These are phyloP conservation scores for Phoma sp. DNA, from an alignment of 2,329 filamentous ascomycete genomes.

Conservation along the genomic window DNA sequence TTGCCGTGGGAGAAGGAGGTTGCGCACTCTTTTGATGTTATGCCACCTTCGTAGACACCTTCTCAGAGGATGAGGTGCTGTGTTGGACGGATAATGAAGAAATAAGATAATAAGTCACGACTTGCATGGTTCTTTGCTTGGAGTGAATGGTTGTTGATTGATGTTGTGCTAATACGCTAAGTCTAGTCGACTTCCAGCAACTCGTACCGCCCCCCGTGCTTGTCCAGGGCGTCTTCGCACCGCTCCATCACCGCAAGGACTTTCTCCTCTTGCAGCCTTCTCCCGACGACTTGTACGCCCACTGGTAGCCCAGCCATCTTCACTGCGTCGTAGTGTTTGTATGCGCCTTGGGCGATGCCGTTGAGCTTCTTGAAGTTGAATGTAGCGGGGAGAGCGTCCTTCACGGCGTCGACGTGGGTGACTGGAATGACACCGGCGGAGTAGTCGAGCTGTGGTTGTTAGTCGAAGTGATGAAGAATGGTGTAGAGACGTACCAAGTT, in stretches of 20 bases:
- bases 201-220: slow-evolving; percentile 57
- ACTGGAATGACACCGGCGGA: slow-evolving; percentile 82
- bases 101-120: no score
- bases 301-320: slow-evolving; percentile 90
- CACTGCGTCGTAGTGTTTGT: slow-evolving; percentile 80
- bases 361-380: slow-evolving; percentile 73
- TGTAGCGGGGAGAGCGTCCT: slow-evolving; percentile 68
- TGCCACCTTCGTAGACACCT: slow-evolving; percentile 45
- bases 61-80: no score
- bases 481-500: slow-evolving; percentile 69
- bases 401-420: slow-evolving; percentile 75
- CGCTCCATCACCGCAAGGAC: slow-evolving; percentile 80
- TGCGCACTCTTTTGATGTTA: slow-evolving; percentile 49
- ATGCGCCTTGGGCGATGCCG: slow-evolving; percentile 80
- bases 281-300: slow-evolving; percentile 81
- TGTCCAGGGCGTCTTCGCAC: slow-evolving; percentile 75
- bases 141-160: neutral
- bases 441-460: slow-evolving; percentile 73
- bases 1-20: slow-evolving; percentile 59
- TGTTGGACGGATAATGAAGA: no score
- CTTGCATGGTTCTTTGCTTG: neutral
- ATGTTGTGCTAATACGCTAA: neutral
- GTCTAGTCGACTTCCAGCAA: slow-evolving; percentile 54
- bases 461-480: slow-evolving; percentile 8
- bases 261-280: slow-evolving; percentile 84